Evolutionary conservation across 805 yeast species (phyloP).

Genomic region (Wickerhamiella galacta): DNA sequence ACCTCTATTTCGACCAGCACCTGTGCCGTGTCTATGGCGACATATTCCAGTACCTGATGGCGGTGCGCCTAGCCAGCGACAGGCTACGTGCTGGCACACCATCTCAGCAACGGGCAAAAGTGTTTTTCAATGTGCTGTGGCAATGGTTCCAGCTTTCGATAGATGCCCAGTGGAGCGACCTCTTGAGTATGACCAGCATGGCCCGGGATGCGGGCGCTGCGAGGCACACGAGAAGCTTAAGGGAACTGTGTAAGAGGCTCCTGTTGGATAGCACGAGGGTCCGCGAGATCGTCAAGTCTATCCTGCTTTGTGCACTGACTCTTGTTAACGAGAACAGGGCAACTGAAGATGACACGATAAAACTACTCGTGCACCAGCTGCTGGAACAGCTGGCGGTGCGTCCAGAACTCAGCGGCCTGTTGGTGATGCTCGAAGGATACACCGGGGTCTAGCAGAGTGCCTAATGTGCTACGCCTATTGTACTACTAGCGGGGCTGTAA

Average conservation of each 20-base stretch:
- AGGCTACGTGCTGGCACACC: slow-evolving; percentile 3
- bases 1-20: slow-evolving; percentile 3
- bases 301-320: neutral
- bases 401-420: neutral
- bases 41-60: slow-evolving; percentile 6
- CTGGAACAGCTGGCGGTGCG: neutral
- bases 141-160: slow-evolving; percentile 5
- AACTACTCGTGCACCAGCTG: neutral
- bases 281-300: neutral
- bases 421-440: neutral
- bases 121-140: slow-evolving; percentile 9
- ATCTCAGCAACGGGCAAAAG: slow-evolving; percentile 1
- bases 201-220: neutral
- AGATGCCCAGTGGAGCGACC: slow-evolving; percentile 1
- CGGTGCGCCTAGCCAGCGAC: slow-evolving; percentile 1
- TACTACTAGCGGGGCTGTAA: neutral
- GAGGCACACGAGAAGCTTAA: neutral
- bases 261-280: neutral
- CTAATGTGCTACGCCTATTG: too few relatives aligned
- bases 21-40: slow-evolving; percentile 7
- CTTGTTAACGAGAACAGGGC: neutral
- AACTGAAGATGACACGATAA: neutral
- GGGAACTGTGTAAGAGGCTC: neutral
- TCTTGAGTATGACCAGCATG: neutral
- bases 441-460: too few relatives aligned